Evolutionary conservation across 257 asterid genomes (phyloP).

Genomic region (Przewalskia tangutica): DNA sequence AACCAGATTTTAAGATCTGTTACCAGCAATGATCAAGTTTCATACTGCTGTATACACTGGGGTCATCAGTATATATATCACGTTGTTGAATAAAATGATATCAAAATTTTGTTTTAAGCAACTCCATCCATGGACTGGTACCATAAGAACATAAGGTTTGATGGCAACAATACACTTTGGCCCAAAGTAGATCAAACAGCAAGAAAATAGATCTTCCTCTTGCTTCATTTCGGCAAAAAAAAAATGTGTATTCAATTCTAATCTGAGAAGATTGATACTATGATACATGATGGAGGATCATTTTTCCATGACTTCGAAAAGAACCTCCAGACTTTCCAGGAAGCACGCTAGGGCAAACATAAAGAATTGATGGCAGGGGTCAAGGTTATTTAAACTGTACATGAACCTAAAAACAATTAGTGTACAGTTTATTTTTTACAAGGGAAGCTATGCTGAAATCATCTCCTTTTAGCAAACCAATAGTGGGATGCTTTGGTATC

Average conservation of each 20-base stretch:
- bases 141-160: not conserved
- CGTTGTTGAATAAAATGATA: not conserved
- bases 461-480: slow-evolving; percentile 2
- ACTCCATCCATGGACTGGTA: not conserved
- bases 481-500: not conserved
- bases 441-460: slow-evolving; percentile 12
- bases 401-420: slow-evolving; percentile 14
- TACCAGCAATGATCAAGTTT: not conserved
- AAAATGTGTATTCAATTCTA: not conserved
- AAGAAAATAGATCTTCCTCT: not conserved
- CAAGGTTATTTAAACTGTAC: slow-evolving; percentile 33
- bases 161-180: not conserved
- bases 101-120: not conserved
- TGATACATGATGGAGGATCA: slow-evolving; percentile 9
- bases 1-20: not conserved
- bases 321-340: not conserved
- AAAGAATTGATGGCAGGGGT: not conserved
- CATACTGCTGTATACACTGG: not conserved
- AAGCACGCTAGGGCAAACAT: not conserved
- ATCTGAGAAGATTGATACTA: not conserved
- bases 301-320: not conserved
- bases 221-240: not conserved
- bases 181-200: not conserved
- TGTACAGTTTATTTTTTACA: slow-evolving; percentile 27
- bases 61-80: not conserved